Conservation (phyloP, 441 rosid genomes). For the Bocquillonia castaneifolia region DNA sequence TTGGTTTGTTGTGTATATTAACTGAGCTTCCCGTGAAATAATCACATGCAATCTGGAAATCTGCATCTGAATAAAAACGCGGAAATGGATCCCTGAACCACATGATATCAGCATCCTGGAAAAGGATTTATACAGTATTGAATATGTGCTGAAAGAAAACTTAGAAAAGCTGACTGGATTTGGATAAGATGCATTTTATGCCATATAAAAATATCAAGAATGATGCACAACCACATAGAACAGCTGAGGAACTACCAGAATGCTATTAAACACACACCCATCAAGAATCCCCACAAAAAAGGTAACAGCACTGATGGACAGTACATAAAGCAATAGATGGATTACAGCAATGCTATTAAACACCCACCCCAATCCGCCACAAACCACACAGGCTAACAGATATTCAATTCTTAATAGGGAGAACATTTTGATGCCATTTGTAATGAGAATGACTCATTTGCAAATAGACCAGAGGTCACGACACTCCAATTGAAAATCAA, state of each 20-base stretch:
- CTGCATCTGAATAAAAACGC: slow-evolving; percentile 60
- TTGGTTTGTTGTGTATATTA: slow-evolving; percentile 55
- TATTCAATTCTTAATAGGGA: too few relatives aligned
- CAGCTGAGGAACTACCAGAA: too few relatives aligned
- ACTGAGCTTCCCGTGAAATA: slow-evolving; percentile 51
- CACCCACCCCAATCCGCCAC: too few relatives aligned
- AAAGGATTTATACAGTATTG: slow-evolving; percentile 14
- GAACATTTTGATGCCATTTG: background rate
- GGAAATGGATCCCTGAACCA: slow-evolving; percentile 93
- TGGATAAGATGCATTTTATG: background rate
- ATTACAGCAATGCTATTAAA: too few relatives aligned
- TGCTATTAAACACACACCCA: too few relatives aligned
- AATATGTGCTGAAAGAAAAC: slow-evolving; percentile 9
- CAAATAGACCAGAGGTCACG: background rate
- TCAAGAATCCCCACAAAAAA: too few relatives aligned
- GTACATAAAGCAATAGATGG: too few relatives aligned
- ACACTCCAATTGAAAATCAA: background rate
- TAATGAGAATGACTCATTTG: background rate
- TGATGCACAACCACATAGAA: background rate
- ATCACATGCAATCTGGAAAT: slow-evolving; percentile 92
- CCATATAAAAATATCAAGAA: background rate
- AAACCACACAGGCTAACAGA: too few relatives aligned
- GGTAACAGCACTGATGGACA: too few relatives aligned
- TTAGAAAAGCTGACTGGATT: background rate
- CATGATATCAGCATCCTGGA: slow-evolving; percentile 93